Conservation (phyloP, 2,329 filamentous ascomycete species). For the Penicillium sp. region DNA sequence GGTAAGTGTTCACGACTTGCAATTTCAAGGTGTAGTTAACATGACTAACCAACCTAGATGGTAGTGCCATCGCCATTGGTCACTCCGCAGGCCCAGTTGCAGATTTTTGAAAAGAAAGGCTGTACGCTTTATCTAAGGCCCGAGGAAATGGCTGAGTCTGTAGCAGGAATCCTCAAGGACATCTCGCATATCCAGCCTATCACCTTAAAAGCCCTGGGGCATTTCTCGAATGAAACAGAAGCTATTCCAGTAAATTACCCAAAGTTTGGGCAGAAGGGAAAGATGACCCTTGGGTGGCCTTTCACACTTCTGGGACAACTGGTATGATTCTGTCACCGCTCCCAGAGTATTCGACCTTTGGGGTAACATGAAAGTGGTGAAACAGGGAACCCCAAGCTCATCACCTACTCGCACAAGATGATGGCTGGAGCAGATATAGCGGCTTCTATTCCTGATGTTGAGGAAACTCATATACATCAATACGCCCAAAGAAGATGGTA, state of each 20-base stretch:
- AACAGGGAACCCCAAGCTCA: constrained; percentile 20
- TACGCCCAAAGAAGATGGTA: constrained; percentile 16
- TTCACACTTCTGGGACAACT: constrained; percentile 31
- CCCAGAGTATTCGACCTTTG: background rate
- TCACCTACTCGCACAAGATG: constrained; percentile 25
- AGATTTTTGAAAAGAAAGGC: constrained; percentile 12
- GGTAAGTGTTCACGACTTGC: constrained; percentile 12
- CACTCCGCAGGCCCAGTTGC: constrained; percentile 15
- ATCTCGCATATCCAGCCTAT: constrained; percentile 12
- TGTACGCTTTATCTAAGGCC: constrained; percentile 22
- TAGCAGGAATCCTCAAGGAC: constrained; percentile 5
- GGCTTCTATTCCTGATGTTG: constrained; percentile 5
- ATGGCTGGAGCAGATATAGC: constrained; percentile 12
- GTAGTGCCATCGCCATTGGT: constrained; percentile 22
- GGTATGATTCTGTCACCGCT: constrained; percentile 8
- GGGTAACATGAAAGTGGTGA: background rate
- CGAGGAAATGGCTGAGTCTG: constrained; percentile 6
- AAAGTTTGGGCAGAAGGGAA: constrained; percentile 28
- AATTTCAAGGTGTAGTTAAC: background rate
- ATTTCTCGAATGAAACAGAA: constrained; percentile 16
- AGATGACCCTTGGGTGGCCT: constrained; percentile 29
- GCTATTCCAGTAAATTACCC: constrained; percentile 16
- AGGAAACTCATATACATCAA: constrained; percentile 9
- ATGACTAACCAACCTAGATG: constrained; percentile 10
- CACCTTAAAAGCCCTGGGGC: constrained; percentile 13